A percentile compares a stretch with the other conserved stretches of the same genome.
Conservation (phyloP, 805 yeast species). For the Metschnikowia santaceciliae region DNA sequence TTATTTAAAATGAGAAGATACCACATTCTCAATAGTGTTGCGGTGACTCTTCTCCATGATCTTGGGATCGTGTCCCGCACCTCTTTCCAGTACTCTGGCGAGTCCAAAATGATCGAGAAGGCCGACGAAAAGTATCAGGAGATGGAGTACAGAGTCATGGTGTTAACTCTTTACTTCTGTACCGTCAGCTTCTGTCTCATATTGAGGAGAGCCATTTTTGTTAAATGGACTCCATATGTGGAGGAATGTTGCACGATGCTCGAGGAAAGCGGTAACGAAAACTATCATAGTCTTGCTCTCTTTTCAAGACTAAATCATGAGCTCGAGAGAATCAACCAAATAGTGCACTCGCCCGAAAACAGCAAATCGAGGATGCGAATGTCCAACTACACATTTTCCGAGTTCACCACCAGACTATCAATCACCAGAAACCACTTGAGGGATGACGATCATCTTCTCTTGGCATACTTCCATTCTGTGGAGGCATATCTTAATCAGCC, state of each 20-base stretch:
- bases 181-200: slow-evolving; percentile 64
- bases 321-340: slow-evolving; percentile 57
- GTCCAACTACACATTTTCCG: slow-evolving; percentile 40
- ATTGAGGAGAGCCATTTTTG: slow-evolving; percentile 57
- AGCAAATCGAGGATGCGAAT: slow-evolving; percentile 21
- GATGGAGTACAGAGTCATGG: slow-evolving; percentile 47
- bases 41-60: slow-evolving; percentile 69
- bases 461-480: slow-evolving; percentile 56
- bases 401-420: slow-evolving; percentile 47
- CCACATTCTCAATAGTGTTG: slow-evolving; percentile 62
- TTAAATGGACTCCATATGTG: slow-evolving; percentile 62
- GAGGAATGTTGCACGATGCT: slow-evolving; percentile 56
- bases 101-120: slow-evolving; percentile 8
- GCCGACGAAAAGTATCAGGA: slow-evolving; percentile 20
- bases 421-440: slow-evolving; percentile 37
- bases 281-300: slow-evolving; percentile 45
- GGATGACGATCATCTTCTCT: slow-evolving; percentile 35
- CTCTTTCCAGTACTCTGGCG: slow-evolving; percentile 15
- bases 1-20: slow-evolving; percentile 74
- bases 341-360: slow-evolving; percentile 39
- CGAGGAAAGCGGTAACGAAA: slow-evolving; percentile 31
- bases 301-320: slow-evolving; percentile 57
- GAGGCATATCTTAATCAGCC: slow-evolving; percentile 69
- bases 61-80: slow-evolving; percentile 64
- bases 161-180: slow-evolving; percentile 56